A percentile compares a stretch with the other conserved stretches of the same genome.
phyloP scores from a whole-genome alignment of 768 basidiomycete genomes.

The Leccinellum rugosiceps region DNA sequence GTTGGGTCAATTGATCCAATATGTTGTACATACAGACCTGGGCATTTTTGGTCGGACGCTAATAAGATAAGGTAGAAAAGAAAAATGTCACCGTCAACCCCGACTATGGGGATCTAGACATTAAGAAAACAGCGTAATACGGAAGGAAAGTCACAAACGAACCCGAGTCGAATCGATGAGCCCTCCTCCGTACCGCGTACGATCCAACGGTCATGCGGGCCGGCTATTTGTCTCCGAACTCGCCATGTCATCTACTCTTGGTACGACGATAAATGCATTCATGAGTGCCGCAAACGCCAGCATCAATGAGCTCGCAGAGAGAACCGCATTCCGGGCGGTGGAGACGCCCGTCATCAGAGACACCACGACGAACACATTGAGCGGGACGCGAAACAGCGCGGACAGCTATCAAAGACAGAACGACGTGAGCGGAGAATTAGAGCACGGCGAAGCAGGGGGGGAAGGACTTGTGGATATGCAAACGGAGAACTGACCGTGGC shows the following conservation, averaged over 20 bases:
- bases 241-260: conserved; percentile 27
- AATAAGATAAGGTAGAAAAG: not conserved
- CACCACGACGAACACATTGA: conserved; percentile 71
- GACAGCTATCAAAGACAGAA: conserved; percentile 44
- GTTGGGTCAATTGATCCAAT: not conserved
- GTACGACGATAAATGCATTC: conserved; percentile 49
- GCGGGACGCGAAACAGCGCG: conserved; percentile 69
- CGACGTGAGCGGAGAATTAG: not conserved
- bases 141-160: not conserved
- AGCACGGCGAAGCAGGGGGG: not conserved
- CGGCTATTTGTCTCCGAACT: conserved; percentile 19
- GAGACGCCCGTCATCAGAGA: conserved; percentile 68
- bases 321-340: conserved; percentile 57
- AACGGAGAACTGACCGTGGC: conserved; percentile 54
- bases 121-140: not conserved
- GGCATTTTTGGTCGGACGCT: not conserved
- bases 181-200: not conserved
- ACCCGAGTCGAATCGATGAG: not conserved
- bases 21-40: not conserved
- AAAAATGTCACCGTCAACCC: not conserved
- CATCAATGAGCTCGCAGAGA: conserved; percentile 55
- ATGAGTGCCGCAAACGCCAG: conserved; percentile 57
- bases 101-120: not conserved
- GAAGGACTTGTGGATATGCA: too few species aligned
- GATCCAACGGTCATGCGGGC: conserved; percentile 10